phyloP scores from a whole-genome alignment of 1,139 yeast genomes.

The Protomyces arabidopsidicola region DNA sequence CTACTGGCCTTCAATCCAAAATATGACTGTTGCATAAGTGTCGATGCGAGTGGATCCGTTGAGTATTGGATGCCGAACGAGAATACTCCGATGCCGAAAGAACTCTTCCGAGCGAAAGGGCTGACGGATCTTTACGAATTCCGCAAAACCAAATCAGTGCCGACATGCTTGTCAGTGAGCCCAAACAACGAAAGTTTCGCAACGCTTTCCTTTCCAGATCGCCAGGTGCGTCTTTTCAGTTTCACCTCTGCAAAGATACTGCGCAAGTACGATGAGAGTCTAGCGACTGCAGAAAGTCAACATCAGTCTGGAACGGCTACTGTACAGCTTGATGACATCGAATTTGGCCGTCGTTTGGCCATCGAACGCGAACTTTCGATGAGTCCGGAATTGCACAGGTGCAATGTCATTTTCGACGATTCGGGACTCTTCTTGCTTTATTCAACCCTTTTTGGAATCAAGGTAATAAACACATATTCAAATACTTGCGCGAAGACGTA shows the following conservation, averaged over 20 bases:
- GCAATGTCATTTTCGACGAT: slow-evolving; percentile 40
- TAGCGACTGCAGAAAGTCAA: slow-evolving; percentile 36
- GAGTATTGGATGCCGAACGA: slow-evolving; percentile 46
- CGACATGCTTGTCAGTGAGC: slow-evolving; percentile 36
- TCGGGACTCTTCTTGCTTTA: slow-evolving; percentile 42
- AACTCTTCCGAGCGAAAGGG: slow-evolving; percentile 43
- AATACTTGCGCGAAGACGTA: slow-evolving; percentile 38
- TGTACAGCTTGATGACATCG: slow-evolving; percentile 36
- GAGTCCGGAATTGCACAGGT: not conserved
- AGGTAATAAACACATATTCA: slow-evolving; percentile 40
- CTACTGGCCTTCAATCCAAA: slow-evolving; percentile 39
- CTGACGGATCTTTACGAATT: slow-evolving; percentile 47
- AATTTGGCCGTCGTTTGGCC: slow-evolving; percentile 38
- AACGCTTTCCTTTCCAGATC: slow-evolving; percentile 40
- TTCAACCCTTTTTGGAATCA: slow-evolving; percentile 42
- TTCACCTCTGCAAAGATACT: slow-evolving; percentile 42
- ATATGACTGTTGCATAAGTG: slow-evolving; percentile 42
- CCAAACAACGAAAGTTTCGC: slow-evolving; percentile 38
- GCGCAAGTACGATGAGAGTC: slow-evolving; percentile 41
- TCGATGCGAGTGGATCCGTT: slow-evolving; percentile 45
- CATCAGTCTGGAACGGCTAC: slow-evolving; percentile 37
- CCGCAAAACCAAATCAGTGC: slow-evolving; percentile 40
- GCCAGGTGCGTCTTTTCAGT: slow-evolving; percentile 41
- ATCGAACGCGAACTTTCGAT: slow-evolving; percentile 37
- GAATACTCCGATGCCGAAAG: slow-evolving; percentile 33